Evolutionary conservation across 2,329 filamentous ascomycete species (phyloP), one percentile per base, ranked within the genome.

Genomic region (Pestalotiopsis sp.): DNA sequence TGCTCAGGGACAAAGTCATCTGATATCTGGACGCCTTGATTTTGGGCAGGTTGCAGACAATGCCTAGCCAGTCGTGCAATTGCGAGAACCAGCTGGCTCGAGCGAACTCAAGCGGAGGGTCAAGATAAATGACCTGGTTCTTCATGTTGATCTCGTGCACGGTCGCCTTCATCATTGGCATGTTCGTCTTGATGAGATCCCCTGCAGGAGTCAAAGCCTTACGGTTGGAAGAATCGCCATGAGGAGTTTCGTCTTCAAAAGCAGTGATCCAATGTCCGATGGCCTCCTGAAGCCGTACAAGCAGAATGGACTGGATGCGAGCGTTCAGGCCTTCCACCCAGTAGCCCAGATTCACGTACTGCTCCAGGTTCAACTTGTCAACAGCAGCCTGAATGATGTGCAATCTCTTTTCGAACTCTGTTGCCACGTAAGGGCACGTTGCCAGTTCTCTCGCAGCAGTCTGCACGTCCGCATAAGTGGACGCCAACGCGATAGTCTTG

Each of bases 11-110:
- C 66, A 94, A 86, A 72, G 88, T 93, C 87, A 97, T 97, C 78
- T 98, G 93, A 80, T 99, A 99, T 73, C 96, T 90, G 2, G 94
- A 95, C 3, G 96, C 95, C 80, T 98, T 97, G 78, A 99, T 93
- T 82, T 95, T 97, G 70, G 93, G 92, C 58, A 98, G 86, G 74
- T 96, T 95, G 83, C 96, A 98, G 59, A 97, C 92, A 69, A 97
- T 88, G 52, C 93, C 95, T 45, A 99, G 88, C 96, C 96, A 99
- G 41, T 94, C 89, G 74, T 98, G 95, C 55, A 99, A 86, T 74
- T 98, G 95, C 20, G 92, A 86, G 77, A 97, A 93, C 96, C 97
- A 99, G 77, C 92, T 95, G 13, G 95, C 95, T 72, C 95, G 90
- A 17, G 96, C 95, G 78, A 91, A 96, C 78, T 97, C 94, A 65